Evolutionary conservation across 2,329 filamentous ascomycete species (phyloP).

Genomic region (Coniochaeta hoffmannii): DNA sequence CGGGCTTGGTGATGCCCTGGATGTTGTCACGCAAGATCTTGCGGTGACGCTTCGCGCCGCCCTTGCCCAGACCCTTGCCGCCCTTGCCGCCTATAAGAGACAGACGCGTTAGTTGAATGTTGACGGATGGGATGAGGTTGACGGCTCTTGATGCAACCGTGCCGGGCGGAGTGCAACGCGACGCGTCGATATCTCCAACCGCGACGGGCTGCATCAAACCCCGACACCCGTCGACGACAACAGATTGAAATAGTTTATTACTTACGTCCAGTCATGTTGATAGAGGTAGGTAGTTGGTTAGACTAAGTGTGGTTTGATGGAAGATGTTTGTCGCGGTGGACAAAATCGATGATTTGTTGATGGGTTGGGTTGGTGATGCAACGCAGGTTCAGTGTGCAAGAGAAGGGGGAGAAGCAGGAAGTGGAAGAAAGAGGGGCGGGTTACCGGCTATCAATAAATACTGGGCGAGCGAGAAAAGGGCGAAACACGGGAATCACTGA

Average conservation of each 20-base stretch:
- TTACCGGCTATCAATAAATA: conserved; percentile 2
- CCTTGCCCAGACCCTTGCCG: conserved; percentile 97
- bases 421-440: conserved; percentile 3
- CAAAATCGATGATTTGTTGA: conserved; percentile 12
- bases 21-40: conserved; percentile 99
- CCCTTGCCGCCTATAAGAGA: conserved; percentile 73
- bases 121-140: neutral
- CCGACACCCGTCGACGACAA: conserved; percentile 16
- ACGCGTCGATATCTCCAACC: conserved; percentile 20
- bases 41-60: conserved; percentile 95
- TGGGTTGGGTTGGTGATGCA: conserved; percentile 8
- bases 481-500: conserved; percentile 1
- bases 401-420: conserved; percentile 4
- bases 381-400: conserved; percentile 9
- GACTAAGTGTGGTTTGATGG: conserved; percentile 23
- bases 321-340: conserved; percentile 10
- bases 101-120: conserved; percentile 13
- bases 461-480: neutral
- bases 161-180: conserved; percentile 9
- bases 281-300: conserved; percentile 25
- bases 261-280: conserved; percentile 70
- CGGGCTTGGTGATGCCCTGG: conserved; percentile 97
- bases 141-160: conserved; percentile 7
- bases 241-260: conserved; percentile 21
- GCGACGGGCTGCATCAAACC: conserved; percentile 11